A percentile compares a stretch with the other conserved stretches of the same genome.
phyloP scores from a whole-genome alignment of 2,329 filamentous ascomycete genomes.

The Beauveria sp. region DNA sequence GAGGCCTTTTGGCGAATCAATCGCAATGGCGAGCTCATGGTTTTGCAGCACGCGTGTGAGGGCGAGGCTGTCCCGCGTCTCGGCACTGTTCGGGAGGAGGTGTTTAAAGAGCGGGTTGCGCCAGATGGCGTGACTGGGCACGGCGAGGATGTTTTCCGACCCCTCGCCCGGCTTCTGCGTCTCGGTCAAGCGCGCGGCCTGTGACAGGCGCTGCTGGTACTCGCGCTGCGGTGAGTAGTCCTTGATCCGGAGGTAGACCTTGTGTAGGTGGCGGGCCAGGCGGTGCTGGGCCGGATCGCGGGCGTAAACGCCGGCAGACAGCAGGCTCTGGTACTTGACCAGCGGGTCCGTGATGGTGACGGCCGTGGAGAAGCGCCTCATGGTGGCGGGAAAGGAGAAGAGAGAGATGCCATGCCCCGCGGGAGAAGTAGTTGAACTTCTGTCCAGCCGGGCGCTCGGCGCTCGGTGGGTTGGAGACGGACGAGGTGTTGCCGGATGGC shows the following conservation, averaged over 20 bases:
- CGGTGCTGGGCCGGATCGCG: conserved; percentile 68
- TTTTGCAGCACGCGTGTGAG: conserved; percentile 61
- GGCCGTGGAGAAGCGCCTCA: conserved; percentile 37
- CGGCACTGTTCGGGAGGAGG: conserved; percentile 45
- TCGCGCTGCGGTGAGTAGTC: conserved; percentile 69
- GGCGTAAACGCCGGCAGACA: conserved; percentile 58
- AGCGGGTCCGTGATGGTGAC: conserved; percentile 63
- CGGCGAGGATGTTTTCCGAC: conserved; percentile 34
- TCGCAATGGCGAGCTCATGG: conserved; percentile 62
- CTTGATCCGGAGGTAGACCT: conserved; percentile 66
- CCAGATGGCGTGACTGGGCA: conserved; percentile 47
- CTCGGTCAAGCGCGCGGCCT: conserved; percentile 44
- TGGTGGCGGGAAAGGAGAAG: conserved; percentile 8
- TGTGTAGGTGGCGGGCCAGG: conserved; percentile 67
- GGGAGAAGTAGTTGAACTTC: no score
- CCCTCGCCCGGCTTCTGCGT: conserved; percentile 21
- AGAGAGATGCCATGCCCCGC: background rate
- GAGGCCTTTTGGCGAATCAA: conserved; percentile 66
- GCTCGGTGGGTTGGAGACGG: background rate
- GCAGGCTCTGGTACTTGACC: conserved; percentile 64
- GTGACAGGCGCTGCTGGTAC: conserved; percentile 58
- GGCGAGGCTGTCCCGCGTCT: conserved; percentile 52
- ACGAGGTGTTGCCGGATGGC: background rate
- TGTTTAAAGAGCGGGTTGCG: conserved; percentile 51
- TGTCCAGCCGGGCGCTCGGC: background rate